Conservation (phyloP, 176 grass and related monocot species). For the Oryza meyeriana region DNA sequence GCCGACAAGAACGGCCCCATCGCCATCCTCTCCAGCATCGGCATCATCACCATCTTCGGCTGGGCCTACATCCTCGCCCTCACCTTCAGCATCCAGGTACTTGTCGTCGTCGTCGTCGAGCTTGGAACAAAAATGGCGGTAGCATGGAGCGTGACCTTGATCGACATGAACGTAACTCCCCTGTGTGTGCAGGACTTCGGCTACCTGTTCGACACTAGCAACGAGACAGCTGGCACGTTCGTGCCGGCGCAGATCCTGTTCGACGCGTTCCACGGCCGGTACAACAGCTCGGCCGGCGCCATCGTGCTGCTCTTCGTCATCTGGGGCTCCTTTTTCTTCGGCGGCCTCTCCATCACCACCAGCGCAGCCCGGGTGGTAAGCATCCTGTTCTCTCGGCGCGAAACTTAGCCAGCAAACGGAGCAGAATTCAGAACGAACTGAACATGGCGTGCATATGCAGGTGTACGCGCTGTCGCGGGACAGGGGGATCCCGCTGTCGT, state of each 20-base stretch:
- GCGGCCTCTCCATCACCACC: constrained; percentile 95
- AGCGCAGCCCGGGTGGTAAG: constrained; percentile 95
- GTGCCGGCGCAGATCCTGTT: constrained; percentile 91
- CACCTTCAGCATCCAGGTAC: constrained; percentile 95
- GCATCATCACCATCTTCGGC: constrained; percentile 91
- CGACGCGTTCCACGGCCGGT: constrained; percentile 93
- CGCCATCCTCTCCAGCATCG: constrained; percentile 93
- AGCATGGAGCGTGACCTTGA: no score
- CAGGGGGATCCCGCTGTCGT: constrained; percentile 66
- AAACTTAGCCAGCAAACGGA: no score
- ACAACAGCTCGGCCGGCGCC: constrained; percentile 61
- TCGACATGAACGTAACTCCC: no score
- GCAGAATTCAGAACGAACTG: no score
- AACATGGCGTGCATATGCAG: no score
- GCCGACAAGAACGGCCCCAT: constrained; percentile 95
- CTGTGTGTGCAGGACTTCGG: constrained; percentile 45
- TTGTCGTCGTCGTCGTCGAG: not conserved
- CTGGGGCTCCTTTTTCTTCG: constrained; percentile 99
- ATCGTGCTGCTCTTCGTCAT: constrained; percentile 81
- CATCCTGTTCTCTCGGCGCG: no score
- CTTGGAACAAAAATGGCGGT: no score
- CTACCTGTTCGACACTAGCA: constrained; percentile 59
- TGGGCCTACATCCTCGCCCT: constrained; percentile 98
- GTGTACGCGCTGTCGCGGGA: constrained; percentile 92
- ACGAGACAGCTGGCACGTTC: constrained; percentile 85